phyloP scores from a whole-genome alignment of 2,329 filamentous ascomycete genomes.

The Apiospora saccharicola region DNA sequence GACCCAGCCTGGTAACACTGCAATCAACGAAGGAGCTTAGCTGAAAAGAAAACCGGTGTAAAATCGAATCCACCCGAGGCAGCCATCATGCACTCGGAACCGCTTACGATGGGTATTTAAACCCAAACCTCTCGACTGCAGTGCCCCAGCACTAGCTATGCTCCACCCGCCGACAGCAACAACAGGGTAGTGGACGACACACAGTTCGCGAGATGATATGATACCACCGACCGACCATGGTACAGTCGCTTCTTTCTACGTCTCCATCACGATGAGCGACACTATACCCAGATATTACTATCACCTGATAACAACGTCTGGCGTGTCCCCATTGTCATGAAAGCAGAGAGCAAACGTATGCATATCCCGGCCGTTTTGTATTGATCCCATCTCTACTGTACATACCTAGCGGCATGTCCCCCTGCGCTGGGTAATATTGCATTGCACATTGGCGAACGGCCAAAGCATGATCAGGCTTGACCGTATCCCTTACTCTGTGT shows the following conservation, averaged over 20 bases:
- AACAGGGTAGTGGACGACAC: neutral
- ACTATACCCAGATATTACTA: neutral
- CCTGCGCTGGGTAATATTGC: neutral
- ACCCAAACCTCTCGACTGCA: slow-evolving; percentile 19
- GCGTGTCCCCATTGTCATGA: neutral
- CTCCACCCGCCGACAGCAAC: slow-evolving; percentile 4
- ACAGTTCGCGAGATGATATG: neutral
- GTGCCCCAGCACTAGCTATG: slow-evolving; percentile 6
- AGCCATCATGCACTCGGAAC: slow-evolving; percentile 20
- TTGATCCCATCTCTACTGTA: neutral
- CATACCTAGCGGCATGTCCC: neutral
- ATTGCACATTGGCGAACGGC: no score
- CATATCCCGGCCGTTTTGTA: neutral
- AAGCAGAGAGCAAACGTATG: neutral
- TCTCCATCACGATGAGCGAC: neutral
- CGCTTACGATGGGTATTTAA: slow-evolving; percentile 18
- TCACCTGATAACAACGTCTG: neutral
- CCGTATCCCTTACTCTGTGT: neutral
- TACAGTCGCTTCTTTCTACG: neutral
- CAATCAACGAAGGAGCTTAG: neutral
- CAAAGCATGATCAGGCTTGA: slow-evolving; percentile 4
- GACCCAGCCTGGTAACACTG: neutral
- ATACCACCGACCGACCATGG: neutral
- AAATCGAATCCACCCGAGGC: slow-evolving; percentile 7
- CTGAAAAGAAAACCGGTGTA: slow-evolving; percentile 11